Base-by-base conservation (phyloP, 1,284 basidiomycete genomes). In the Fomes fomentarius region DNA sequence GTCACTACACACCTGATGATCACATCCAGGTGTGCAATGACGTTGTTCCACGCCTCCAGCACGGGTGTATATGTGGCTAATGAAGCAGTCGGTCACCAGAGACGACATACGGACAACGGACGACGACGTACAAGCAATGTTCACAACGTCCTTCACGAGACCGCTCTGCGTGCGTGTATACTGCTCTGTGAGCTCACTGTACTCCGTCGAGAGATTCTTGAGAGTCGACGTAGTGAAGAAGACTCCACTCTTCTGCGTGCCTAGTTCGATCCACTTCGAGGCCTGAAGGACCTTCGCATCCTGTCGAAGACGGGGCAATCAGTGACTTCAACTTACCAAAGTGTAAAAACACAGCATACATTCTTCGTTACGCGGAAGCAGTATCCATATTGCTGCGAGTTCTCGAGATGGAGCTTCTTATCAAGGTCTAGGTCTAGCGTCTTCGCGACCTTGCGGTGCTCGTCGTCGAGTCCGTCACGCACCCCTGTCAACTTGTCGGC, bases 331-430 rank as follows among this genome's bases (percentile, higher is more conserved):
- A n/a, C 12, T 11, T 17, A 31, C 28, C 6, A 4, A 15, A 25
- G 26, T 4, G 14, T n/a, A 28, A 25, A 10, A 42, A 21, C 39
- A 22, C 21, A 31, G 17, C 38, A 6, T n/a, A 80, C 93, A 54
- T 85, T 91, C 71, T 97, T 97, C 7, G 95, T 97, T 34, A 99
- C 74, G 21, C 97, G 79, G 74, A 99, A 92, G 65, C 93, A 96
- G 69, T 98, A 97, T 3, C 96, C 96, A 69, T 98, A 95, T 4
- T 86, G 83, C 54, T 84, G 82, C 57, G 91, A 93, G 66, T 97
- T 96, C 75, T 99, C 97, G 30, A 99, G 78, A 72, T 98, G 96
- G 17, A 99, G 76, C 74, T 98, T 98, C 76, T 98, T 97, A 68
- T 97, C 93, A 1, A 94, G 82, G 31, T 96, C 94, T n/a, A 99